These are phyloP conservation scores for Anisodus acutangulus DNA, from an alignment of 257 asterid genomes.

Conservation along the genomic window DNA sequence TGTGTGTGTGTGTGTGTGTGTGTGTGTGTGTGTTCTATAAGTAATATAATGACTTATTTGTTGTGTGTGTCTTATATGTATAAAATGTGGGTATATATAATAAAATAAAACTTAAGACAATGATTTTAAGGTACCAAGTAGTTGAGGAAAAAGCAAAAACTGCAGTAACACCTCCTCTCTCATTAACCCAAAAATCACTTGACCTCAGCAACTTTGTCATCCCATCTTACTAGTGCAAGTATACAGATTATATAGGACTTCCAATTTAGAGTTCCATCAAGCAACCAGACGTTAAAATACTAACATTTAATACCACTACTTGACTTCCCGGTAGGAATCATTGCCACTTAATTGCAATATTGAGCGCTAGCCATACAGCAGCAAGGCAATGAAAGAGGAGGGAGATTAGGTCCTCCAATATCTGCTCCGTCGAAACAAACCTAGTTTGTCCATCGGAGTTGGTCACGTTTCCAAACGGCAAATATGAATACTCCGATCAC, in stretches of 20 bases:
- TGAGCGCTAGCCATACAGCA: slow-evolving; percentile 1
- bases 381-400: slow-evolving; percentile 19
- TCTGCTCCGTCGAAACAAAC: not conserved
- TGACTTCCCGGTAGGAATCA: not conserved
- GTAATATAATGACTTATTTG: not conserved
- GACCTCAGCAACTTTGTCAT: not conserved
- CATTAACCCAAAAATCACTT: slow-evolving; percentile 11
- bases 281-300: not conserved
- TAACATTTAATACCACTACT: not conserved
- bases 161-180: not conserved
- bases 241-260: not conserved
- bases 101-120: not conserved
- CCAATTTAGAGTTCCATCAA: slow-evolving; percentile 17
- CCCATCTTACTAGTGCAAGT: not conserved
- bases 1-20: not conserved
- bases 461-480: not conserved
- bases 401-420: slow-evolving; percentile 15
- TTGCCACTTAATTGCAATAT: not conserved
- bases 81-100: not conserved
- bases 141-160: not conserved
- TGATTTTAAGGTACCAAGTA: not conserved
- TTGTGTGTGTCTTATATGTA: not conserved
- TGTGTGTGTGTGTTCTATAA: not conserved
- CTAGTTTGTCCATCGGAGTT: not conserved
- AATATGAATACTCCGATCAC: not conserved